Base-by-base conservation (phyloP, 2,329 filamentous ascomycete genomes). In the Triangularia setosa region DNA sequence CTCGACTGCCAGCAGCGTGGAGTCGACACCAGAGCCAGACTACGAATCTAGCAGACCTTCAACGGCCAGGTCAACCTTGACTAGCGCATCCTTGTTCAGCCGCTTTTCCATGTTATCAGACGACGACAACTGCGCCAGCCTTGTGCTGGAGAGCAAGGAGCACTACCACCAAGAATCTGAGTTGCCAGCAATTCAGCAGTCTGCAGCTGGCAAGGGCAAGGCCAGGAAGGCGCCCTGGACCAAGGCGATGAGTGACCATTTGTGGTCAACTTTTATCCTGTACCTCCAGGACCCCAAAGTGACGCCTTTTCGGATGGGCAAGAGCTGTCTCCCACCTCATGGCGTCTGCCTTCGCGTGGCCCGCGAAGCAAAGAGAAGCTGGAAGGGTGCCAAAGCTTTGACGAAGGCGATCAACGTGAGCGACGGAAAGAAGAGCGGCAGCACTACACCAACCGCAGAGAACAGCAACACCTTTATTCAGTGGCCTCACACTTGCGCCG, bases 281-380 rank as follows among this genome's bases (percentile, higher is more conserved):
- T 90, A 90, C 69, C 77, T 90, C 48, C 84, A 88, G 72, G 87
- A 90, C 69, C 87, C 87, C 55, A 86, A 85, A 58, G 86, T 89
- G 2, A 90, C 87, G 1, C 87, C 87, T 0, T 86, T 90, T 66
- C 82, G 85, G 60, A 80, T 88, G 62, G 83, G 86, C 65, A 87
- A 86, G 70, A 87, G 84, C 71, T 82, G 83, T 63, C 83, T 90
- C 25, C 87, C 87, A 7, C 87, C 87, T 2, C 80, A 86, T 53
- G 87, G 87, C 16, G 87, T 90, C 9, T 88, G 86, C 70, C 73
- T 83, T 70, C 84, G 87, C 55, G 87, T 90, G 44, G 84, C 87
- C n/a, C 81, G 87, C 67, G 85, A 88, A 71, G 83, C 87, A 21
- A 88, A 84, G 75, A 80, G 84, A 71, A 89, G 84, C 70, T 90